Conservation (phyloP, 495 filamentous ascomycete species). For the Neurospora africana region DNA sequence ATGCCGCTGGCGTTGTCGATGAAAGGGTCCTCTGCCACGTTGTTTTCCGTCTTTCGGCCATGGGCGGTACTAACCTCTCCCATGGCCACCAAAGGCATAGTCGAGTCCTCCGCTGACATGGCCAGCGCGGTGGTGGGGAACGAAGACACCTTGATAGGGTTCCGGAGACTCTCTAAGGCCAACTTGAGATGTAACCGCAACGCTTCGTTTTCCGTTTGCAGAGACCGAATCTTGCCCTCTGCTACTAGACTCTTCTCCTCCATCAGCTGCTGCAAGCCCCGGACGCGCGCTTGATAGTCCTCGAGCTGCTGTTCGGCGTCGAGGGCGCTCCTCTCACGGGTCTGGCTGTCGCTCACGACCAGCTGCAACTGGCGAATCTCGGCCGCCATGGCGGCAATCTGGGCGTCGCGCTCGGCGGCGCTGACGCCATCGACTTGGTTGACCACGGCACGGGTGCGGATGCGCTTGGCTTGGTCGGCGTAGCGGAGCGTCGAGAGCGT, state of each 20-base stretch:
- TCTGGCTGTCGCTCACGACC: slow-evolving; percentile 49
- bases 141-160: slow-evolving; percentile 51
- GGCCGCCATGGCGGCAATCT: slow-evolving; percentile 88
- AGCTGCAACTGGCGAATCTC: slow-evolving; percentile 79
- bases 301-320: slow-evolving; percentile 66
- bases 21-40: background rate
- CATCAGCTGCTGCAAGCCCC: slow-evolving; percentile 83
- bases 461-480: slow-evolving; percentile 94
- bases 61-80: background rate
- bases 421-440: slow-evolving; percentile 79
- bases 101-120: background rate
- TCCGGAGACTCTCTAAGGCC: slow-evolving; percentile 74
- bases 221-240: slow-evolving; percentile 79
- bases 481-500: slow-evolving; percentile 93
- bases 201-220: slow-evolving; percentile 84
- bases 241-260: slow-evolving; percentile 79
- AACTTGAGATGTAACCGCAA: slow-evolving; percentile 76
- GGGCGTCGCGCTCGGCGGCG: slow-evolving; percentile 79
- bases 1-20: background rate
- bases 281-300: slow-evolving; percentile 82
- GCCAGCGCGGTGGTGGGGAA: background rate
- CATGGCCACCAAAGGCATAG: background rate
- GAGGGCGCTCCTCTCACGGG: slow-evolving; percentile 32
- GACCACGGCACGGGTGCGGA: slow-evolving; percentile 90
- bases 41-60: background rate